These are phyloP conservation scores for Tetrahymena thermophila DNA, from an alignment of 73 alveolate genomes.

Conservation along the genomic window DNA sequence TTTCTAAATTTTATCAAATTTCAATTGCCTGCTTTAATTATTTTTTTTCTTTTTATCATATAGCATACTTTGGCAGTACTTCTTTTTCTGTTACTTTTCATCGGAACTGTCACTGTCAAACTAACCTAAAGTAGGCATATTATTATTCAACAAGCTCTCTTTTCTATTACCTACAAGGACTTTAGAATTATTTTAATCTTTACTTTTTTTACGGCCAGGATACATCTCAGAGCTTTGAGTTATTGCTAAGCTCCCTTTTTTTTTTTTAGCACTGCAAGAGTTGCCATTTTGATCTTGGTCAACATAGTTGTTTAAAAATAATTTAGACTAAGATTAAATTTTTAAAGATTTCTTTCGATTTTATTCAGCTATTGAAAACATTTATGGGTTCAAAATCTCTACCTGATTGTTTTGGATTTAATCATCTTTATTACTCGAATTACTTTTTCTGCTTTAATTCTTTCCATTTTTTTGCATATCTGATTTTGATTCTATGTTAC, in stretches of 20 bases:
- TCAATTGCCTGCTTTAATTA: neutral
- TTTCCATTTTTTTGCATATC: too few relatives aligned
- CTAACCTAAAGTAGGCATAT: neutral
- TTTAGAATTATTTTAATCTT: neutral
- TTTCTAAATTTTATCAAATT: neutral
- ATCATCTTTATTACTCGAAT: neutral
- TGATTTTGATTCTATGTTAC: neutral
- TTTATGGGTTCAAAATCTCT: neutral
- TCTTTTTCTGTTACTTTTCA: neutral
- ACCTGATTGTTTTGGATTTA: too few relatives aligned
- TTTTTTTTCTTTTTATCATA: neutral
- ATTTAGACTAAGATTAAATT: neutral
- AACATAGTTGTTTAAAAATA: neutral
- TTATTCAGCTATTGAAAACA: neutral
- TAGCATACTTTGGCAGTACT: neutral
- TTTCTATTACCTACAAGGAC: neutral
- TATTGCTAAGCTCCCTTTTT: neutral
- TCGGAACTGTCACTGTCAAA: neutral
- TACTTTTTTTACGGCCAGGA: too few relatives aligned
- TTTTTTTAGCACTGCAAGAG: too few relatives aligned
- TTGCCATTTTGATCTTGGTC: neutral
- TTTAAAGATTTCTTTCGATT: too few relatives aligned
- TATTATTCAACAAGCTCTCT: neutral
- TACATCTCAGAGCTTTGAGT: neutral
- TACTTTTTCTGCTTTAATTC: neutral